A percentile compares a stretch with the other conserved stretches of the same genome.
These are phyloP conservation scores for Termitomyces bulborhizus DNA, from an alignment of 768 basidiomycete genomes.

Conservation along the genomic window DNA sequence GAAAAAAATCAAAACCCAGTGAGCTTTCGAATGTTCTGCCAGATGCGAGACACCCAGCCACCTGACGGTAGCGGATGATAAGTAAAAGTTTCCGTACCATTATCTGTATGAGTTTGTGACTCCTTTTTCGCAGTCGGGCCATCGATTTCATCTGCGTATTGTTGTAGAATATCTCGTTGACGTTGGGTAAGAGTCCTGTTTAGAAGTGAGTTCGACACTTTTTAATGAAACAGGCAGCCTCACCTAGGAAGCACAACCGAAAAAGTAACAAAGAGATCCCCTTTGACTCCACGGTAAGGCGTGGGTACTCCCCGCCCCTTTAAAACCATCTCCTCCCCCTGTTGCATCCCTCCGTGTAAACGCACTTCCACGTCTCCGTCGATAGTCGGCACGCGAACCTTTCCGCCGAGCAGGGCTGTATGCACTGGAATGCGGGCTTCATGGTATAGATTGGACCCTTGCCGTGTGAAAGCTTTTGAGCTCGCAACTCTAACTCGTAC, in stretches of 20 bases:
- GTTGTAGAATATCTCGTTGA: constrained; percentile 84
- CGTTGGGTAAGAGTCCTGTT: constrained; percentile 71
- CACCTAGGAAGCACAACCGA: constrained; percentile 86
- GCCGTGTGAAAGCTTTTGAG: constrained; percentile 82
- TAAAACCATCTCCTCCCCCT: constrained; percentile 94
- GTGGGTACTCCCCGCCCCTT: constrained; percentile 77
- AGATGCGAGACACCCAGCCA: constrained; percentile 66
- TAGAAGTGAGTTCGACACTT: constrained; percentile 3
- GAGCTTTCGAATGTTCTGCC: constrained; percentile 63
- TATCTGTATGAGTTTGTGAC: constrained; percentile 29
- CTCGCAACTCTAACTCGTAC: constrained; percentile 81
- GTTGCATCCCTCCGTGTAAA: constrained; percentile 89
- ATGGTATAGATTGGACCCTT: constrained; percentile 89
- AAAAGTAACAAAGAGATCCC: constrained; percentile 89
- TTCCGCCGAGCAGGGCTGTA: constrained; percentile 87
- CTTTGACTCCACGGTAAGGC: constrained; percentile 52
- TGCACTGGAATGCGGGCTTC: constrained; percentile 88
- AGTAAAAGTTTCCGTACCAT: constrained; percentile 75
- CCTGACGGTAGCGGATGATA: constrained; percentile 48
- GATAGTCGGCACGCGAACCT: constrained; percentile 87
- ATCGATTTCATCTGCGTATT: constrained; percentile 92
- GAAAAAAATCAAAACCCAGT: constrained; percentile 66
- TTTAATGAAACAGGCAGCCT: constrained; percentile 18
- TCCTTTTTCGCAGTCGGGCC: constrained; percentile 34
- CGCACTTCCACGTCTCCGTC: constrained; percentile 95